Evolutionary conservation across 139 green algal species (phyloP).

Genomic region (Ettlia oleoabundans): DNA sequence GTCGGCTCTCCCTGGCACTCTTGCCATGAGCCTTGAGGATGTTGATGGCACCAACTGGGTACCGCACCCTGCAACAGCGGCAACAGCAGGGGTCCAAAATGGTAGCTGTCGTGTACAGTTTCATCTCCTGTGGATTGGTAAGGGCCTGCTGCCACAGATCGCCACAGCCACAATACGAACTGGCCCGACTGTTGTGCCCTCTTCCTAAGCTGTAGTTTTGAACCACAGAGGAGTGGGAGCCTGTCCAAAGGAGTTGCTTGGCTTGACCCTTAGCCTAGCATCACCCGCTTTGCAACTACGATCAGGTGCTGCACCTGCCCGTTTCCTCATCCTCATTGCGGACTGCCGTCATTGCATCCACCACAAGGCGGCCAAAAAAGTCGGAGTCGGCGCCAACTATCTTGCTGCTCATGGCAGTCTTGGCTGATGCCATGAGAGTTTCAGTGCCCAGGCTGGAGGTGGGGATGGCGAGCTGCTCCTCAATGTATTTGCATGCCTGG

Average conservation of each 20-base stretch:
- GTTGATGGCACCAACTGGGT: conserved; percentile 97
- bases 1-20: conserved; percentile 77
- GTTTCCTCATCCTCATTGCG: conserved; percentile 11
- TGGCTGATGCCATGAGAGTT: conserved; percentile 85
- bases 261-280: no score
- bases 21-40: conserved; percentile 98
- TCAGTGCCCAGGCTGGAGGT: conserved; percentile 84
- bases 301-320: conserved; percentile 14
- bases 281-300: no score
- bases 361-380: conserved; percentile 90
- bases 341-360: conserved; percentile 71
- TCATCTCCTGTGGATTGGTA: no score
- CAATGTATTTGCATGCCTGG: conserved; percentile 94
- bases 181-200: no score
- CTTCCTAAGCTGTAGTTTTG: no score
- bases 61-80: conserved; percentile 61
- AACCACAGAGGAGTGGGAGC: no score
- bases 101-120: no score
- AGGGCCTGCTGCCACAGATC: not conserved
- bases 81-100: not conserved
- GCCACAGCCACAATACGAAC: not conserved
- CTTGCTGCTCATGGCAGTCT: conserved; percentile 96
- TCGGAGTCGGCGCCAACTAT: conserved; percentile 87
- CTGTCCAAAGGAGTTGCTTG: no score
- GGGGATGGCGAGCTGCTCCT: conserved; percentile 82